Evolutionary conservation across 129 eudicot genomes (phyloP), one percentile per base, ranked within the genome.

Genomic region (Pulicaria dysenterica): DNA sequence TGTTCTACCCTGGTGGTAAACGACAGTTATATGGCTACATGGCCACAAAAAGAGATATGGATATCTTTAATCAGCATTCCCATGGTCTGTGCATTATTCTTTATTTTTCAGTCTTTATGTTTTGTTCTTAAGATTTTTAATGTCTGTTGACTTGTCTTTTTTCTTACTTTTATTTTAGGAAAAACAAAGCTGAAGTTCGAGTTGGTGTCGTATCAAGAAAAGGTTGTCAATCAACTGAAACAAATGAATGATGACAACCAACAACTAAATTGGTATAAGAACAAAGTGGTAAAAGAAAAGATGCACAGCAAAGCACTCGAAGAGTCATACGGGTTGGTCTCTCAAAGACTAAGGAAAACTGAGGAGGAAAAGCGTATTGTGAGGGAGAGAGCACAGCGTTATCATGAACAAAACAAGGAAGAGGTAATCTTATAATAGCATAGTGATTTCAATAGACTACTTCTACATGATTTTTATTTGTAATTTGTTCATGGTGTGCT

Each of bases 221-320:
- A 71, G 80, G 92, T 86, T 7, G 89, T 89, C 13, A 75, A 54
- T 9, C 91, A 77, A 3, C 14, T 85, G 79, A 85, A 82, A 72
- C 87, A 92, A 48, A 92, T 92, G 97, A 83, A 79, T 10, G 97
- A 92, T 16, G 97, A 92, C 19, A 92, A 92, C 56, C 96, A 92
- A 63, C 86, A 84, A 47, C 75, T 92, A 36, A 53, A 58, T 8
- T 84, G 70, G 74, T 79, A 68, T 57, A 92, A 85, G 79, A 71
- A 72, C 69, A 83, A 50, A 67, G 81, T 59, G 42, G 82, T 58
- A 4, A 85, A 79, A 58, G 91, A 81, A 17, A 75, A 83, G 56
- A 82, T 31, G 73, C 83, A 72, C 66, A 64, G 79, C 4, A 89
- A 86, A 67, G 85, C 83, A 14, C 81, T 86, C 24, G 89, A 86